Conservation (phyloP, 306 rosid genomes). For the Cucurbita pepo region DNA sequence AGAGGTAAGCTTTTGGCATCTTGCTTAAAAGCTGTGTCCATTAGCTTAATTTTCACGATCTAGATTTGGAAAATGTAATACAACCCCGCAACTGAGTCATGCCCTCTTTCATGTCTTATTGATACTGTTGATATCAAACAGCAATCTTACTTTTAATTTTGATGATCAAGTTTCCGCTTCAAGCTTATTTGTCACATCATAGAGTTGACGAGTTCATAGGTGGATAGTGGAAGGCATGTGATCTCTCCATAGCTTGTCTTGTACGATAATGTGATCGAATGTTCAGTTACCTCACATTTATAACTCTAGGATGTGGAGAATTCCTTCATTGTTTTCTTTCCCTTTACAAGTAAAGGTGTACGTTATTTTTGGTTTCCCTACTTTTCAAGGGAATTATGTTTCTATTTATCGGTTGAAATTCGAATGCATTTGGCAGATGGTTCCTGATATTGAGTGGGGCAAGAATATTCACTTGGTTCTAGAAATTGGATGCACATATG, state of each 20-base stretch:
- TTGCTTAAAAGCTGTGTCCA: neutral
- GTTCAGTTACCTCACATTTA: neutral
- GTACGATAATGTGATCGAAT: neutral
- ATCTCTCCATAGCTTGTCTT: neutral
- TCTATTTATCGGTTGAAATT: neutral
- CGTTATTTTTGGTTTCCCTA: neutral
- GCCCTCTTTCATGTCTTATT: neutral
- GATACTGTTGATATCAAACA: neutral
- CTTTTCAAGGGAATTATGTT: neutral
- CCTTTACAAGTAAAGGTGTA: neutral
- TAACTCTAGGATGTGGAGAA: neutral
- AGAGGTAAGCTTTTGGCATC: slow-evolving; percentile 41
- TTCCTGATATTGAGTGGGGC: slow-evolving; percentile 97
- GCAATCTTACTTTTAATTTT: too few species aligned
- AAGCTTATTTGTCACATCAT: neutral
- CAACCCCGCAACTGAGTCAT: neutral
- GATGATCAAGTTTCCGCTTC: neutral
- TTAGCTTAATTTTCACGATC: neutral
- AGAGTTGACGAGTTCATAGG: neutral
- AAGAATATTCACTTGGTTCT: slow-evolving; percentile 73
- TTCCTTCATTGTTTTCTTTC: neutral
- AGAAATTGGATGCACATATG: slow-evolving; percentile 68
- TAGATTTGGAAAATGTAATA: neutral
- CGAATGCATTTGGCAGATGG: slow-evolving; percentile 52
- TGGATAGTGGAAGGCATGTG: neutral